Base-by-base conservation (phyloP, 148 eudicot species). In the Simmondsia chinensis region DNA sequence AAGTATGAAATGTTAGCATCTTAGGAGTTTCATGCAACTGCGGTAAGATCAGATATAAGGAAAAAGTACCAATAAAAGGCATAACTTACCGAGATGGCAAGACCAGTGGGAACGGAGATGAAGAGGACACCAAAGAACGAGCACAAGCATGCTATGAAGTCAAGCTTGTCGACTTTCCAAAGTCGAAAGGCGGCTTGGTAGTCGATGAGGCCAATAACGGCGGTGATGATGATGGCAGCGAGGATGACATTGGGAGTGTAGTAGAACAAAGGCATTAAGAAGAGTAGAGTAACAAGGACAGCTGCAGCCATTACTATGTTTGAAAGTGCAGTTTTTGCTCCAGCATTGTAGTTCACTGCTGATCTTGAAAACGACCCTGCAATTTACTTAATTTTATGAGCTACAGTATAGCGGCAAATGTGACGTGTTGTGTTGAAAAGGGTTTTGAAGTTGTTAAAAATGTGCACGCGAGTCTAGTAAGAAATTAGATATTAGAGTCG, bases 361-460 rank as follows among this genome's bases (percentile, higher is more conserved):
- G 96, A 91, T 39, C 99, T 57, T 14, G 99, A 91, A 72, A 91
- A 91, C 13, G 96, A 79, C 10, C 99, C 94, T 84, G 81, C 25
- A 66, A 48, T 48, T 18, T 33, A 12, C 6, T 28, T 16, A 26
- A 32, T 27, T 7, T 30, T 7, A 5, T 46, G 7, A 14, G 2
- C 2, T 25, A 3, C 4, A 25, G 12, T 34, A 16, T n/a, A 25
- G 5, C 31, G 31, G 6, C n/a, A n/a, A n/a, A n/a, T n/a, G n/a
- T n/a, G n/a, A n/a, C n/a, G n/a, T n/a, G n/a, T n/a, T n/a, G n/a
- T n/a, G n/a, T n/a, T n/a, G n/a, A n/a, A n/a, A n/a, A n/a, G n/a
- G n/a, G n/a, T n/a, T n/a, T n/a, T n/a, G n/a, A n/a, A n/a, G n/a
- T n/a, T n/a, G n/a, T n/a, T n/a, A n/a, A n/a, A n/a, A n/a, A n/a